Base-by-base conservation (phyloP, 441 rosid species). In the Eruca vesicaria region DNA sequence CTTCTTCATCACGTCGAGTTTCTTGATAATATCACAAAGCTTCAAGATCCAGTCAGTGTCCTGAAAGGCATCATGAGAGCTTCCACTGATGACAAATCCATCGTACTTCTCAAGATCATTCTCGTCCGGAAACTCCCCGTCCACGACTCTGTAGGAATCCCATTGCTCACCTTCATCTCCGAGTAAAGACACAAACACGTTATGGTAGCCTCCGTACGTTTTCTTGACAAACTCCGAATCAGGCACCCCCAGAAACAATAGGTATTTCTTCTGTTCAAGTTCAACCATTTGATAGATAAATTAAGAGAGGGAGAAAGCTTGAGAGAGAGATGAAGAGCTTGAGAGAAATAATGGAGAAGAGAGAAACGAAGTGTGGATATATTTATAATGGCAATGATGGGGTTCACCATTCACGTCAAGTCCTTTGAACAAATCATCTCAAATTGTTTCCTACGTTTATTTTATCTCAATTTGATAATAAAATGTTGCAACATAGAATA, bases 61-160 rank as follows among this genome's bases (percentile, higher is more conserved):
- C 5, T 82, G 90, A 64, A 88, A 89, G 43, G 98, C 92, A 63
- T 94, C 93, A 75, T 52, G 66, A 60, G 94, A 89, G 78, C 97
- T 94, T 0, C 98, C 97, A 48, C 92, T 90, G 14, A 94, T 69
- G 2, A 94, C 90, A 66, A 94, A 91, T 0, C 96, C 97, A 11
- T 91, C 94, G 61, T 91, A 94, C 8, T 79, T 76, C 14, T 83
- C 66, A 36, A 93, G 86, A 43, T 88, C 87, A 23, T 72, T 82
- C 80, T 74, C 79, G 41, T 83, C 88, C 2, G 97, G 96, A 69
- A 93, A 90, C 74, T 89, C 94, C 3, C 91, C 97, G 3, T 89
- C 94, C 0, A 87, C 87, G 26, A 94, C 96, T 72, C 89, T 81
- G 16, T 80, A 91, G 9, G 72, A 79, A 62, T 90, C 93, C 98